These are phyloP conservation scores for Limnanthes douglasii DNA, from an alignment of 345 rosid genomes.

Conservation along the genomic window DNA sequence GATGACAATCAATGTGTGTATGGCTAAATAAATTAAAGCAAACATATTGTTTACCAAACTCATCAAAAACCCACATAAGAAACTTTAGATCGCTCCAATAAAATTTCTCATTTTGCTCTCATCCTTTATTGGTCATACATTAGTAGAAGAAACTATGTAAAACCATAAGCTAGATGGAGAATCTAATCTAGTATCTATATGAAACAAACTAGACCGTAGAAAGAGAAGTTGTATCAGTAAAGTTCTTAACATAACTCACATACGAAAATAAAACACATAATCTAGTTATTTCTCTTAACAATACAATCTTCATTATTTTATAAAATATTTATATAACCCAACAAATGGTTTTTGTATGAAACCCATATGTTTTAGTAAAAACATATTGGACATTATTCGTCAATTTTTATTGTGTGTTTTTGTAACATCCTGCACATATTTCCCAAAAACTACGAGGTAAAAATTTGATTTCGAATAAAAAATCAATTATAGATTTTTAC, in stretches of 20 bases:
- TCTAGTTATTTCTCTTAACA: slow-evolving; percentile 37
- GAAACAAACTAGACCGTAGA: slow-evolving; percentile 39
- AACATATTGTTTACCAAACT: slow-evolving; percentile 54
- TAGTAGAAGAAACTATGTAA: slow-evolving; percentile 63
- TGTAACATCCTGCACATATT: no score
- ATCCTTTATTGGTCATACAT: slow-evolving; percentile 47
- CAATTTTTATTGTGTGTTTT: no score
- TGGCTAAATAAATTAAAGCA: slow-evolving; percentile 50
- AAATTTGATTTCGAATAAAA: no score
- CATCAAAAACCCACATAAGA: slow-evolving; percentile 59
- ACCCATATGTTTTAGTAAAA: no score
- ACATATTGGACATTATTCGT: no score
- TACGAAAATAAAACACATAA: slow-evolving; percentile 63
- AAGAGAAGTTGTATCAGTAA: slow-evolving; percentile 58
- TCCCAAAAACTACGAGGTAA: no score
- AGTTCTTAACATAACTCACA: slow-evolving; percentile 68
- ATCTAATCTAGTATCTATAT: slow-evolving; percentile 27
- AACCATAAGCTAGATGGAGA: slow-evolving; percentile 61
- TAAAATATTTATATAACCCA: slow-evolving; percentile 36
- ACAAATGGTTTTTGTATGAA: no score
- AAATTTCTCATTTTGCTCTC: slow-evolving; percentile 51
- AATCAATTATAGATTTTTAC: no score
- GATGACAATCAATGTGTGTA: slow-evolving; percentile 31
- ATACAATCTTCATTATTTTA: slow-evolving; percentile 38
- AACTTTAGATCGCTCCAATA: slow-evolving; percentile 46